phyloP scores from a whole-genome alignment of 2,329 filamentous ascomycete species.

The Penicillium capsulatum region DNA sequence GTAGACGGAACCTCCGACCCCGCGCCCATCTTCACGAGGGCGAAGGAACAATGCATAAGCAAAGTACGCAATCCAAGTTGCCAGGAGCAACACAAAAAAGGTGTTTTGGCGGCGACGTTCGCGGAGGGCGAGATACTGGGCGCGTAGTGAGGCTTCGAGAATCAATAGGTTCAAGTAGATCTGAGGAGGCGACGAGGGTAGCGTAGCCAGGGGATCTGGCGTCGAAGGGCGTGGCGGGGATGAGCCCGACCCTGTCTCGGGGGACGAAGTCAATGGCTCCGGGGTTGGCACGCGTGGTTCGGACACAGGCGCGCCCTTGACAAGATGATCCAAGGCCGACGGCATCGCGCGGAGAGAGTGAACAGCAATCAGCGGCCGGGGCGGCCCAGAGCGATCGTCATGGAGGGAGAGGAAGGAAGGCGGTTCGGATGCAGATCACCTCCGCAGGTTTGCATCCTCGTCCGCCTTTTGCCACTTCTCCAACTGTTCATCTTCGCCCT shows the following conservation, averaged over 20 bases:
- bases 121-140: conserved; percentile 86
- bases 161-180: conserved; percentile 98
- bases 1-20: conserved; percentile 89
- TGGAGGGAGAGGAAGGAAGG: conserved; percentile 14
- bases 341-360: conserved; percentile 47
- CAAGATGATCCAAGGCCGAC: conserved; percentile 73
- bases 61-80: conserved; percentile 77
- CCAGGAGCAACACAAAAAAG: conserved; percentile 79
- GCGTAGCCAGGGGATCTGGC: conserved; percentile 68
- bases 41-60: conserved; percentile 87
- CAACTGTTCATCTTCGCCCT: no score
- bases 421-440: conserved; percentile 10
- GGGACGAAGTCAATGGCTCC: conserved; percentile 22
- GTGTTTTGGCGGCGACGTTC: conserved; percentile 86
- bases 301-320: conserved; percentile 79
- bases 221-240: conserved; percentile 45
- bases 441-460: conserved; percentile 3
- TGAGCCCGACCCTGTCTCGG: conserved; percentile 33
- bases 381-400: conserved; percentile 27
- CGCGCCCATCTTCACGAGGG: conserved; percentile 90
- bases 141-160: conserved; percentile 86
- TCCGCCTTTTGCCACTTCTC: conserved; percentile 1
- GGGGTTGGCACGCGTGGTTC: conserved; percentile 21
- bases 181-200: conserved; percentile 88
- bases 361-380: conserved; percentile 24